A percentile compares a stretch with the other conserved stretches of the same genome.
Evolutionary conservation across 2,329 filamentous ascomycete species (phyloP).

Genomic region (Alternaria panax): DNA sequence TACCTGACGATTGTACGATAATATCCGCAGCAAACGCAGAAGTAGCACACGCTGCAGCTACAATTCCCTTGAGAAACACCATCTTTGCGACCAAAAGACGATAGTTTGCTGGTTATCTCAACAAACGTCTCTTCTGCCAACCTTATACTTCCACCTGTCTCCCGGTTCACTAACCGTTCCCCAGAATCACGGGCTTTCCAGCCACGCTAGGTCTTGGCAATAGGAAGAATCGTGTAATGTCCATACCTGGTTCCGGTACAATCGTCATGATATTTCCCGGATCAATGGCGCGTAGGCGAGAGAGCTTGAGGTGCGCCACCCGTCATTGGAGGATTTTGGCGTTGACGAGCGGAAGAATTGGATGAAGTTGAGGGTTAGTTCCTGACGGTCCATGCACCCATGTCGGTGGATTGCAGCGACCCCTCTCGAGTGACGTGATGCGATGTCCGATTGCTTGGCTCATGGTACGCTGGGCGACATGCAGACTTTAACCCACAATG

Average conservation of each 20-base stretch:
- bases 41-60: constrained; percentile 32
- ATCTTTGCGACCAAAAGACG: constrained; percentile 26
- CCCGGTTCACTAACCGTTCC: not conserved
- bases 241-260: constrained; percentile 9
- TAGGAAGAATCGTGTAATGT: constrained; percentile 13
- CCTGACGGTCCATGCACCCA: constrained; percentile 28
- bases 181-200: constrained; percentile 3
- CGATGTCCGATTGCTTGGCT: constrained; percentile 3
- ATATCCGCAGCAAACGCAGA: constrained; percentile 36
- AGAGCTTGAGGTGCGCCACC: constrained; percentile 6
- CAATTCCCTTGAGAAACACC: constrained; percentile 28
- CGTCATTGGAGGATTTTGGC: constrained; percentile 35
- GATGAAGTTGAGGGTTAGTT: constrained; percentile 13
- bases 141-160: constrained; percentile 11
- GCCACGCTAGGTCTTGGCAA: constrained; percentile 17
- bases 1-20: constrained; percentile 31
- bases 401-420: constrained; percentile 16
- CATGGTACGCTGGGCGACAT: not conserved
- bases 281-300: constrained; percentile 1
- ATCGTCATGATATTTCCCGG: constrained; percentile 17
- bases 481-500: not conserved
- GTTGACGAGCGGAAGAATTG: constrained; percentile 30
- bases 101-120: constrained; percentile 9
- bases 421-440: constrained; percentile 16
- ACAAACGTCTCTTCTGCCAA: not conserved